Percentiles rank a stretch among this genome's conserved stretches.
Evolutionary conservation across 805 yeast genomes (phyloP).

Genomic region (Sugiyamaella americana): DNA sequence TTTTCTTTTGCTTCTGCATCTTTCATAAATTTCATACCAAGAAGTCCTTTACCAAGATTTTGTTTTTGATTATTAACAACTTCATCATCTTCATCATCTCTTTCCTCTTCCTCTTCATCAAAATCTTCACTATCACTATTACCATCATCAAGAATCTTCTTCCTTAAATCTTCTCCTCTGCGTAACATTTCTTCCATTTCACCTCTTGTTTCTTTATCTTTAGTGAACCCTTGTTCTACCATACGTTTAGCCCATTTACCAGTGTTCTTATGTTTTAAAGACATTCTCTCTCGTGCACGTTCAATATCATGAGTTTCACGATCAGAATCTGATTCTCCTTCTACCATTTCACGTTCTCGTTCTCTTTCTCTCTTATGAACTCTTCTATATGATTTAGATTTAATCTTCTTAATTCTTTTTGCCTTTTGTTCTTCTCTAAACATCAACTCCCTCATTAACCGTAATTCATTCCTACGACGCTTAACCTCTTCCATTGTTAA

Average conservation of each 20-base stretch:
- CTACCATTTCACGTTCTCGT: slow-evolving; percentile 61
- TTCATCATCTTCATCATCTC: slow-evolving; percentile 24
- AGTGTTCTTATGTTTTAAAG: slow-evolving; percentile 80
- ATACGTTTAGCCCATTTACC: slow-evolving; percentile 87
- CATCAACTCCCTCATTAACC: slow-evolving; percentile 93
- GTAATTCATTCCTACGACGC: slow-evolving; percentile 71
- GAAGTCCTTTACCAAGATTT: slow-evolving; percentile 75
- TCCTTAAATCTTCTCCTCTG: slow-evolving; percentile 71
- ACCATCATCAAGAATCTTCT: slow-evolving; percentile 65
- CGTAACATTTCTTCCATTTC: slow-evolving; percentile 93
- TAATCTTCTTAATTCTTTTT: slow-evolving; percentile 86
- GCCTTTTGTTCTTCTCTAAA: slow-evolving; percentile 91
- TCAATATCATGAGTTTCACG: slow-evolving; percentile 61
- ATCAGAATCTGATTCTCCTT: slow-evolving; percentile 47
- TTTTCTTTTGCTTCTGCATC: slow-evolving; percentile 72
- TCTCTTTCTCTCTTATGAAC: slow-evolving; percentile 79
- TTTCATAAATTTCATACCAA: slow-evolving; percentile 94
- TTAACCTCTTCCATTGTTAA: slow-evolving; percentile 73
- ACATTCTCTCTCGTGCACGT: slow-evolving; percentile 90
- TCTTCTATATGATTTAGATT: slow-evolving; percentile 82
- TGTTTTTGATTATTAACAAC: slow-evolving; percentile 27
- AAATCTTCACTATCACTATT: slow-evolving; percentile 36
- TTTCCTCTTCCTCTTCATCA: slow-evolving; percentile 29
- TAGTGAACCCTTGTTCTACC: slow-evolving; percentile 84
- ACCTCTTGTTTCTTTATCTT: slow-evolving; percentile 74